Conservation (phyloP, 768 basidiomycete species). For the Boletellus emodensis region DNA sequence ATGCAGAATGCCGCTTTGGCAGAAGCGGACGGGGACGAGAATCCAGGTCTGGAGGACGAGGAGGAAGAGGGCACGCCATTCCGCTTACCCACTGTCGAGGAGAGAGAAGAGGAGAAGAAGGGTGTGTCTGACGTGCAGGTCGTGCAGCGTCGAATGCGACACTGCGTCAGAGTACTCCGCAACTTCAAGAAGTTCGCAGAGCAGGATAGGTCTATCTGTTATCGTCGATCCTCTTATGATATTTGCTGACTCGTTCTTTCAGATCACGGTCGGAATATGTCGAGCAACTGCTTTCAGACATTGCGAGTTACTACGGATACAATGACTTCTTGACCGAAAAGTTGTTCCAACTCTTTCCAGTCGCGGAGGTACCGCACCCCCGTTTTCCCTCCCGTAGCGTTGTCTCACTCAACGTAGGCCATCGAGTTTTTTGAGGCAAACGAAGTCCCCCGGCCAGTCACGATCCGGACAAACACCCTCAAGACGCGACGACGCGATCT, state of each 20-base stretch:
- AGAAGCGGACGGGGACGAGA: conserved; percentile 47
- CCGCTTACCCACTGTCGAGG: conserved; percentile 64
- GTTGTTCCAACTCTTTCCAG: conserved; percentile 88
- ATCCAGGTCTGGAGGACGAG: conserved; percentile 38
- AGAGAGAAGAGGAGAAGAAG: conserved; percentile 69
- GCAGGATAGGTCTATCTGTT: conserved; percentile 50
- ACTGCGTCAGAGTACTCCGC: conserved; percentile 66
- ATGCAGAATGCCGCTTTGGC: conserved; percentile 50
- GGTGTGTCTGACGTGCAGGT: conserved; percentile 66
- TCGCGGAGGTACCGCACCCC: conserved; percentile 66
- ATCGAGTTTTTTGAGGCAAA: conserved; percentile 99
- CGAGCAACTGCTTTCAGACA: conserved; percentile 82
- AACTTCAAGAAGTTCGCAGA: conserved; percentile 69
- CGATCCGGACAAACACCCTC: conserved; percentile 96
- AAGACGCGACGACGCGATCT: conserved; percentile 91
- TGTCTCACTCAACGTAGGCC: conserved; percentile 48
- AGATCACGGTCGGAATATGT: conserved; percentile 90
- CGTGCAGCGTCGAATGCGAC: conserved; percentile 76
- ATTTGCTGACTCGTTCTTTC: conserved; percentile 6
- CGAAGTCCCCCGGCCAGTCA: conserved; percentile 92
- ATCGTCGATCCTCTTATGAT: conserved; percentile 3
- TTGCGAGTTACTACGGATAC: conserved; percentile 96
- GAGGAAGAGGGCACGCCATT: conserved; percentile 40
- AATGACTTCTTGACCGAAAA: conserved; percentile 94
- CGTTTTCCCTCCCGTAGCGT: background rate